Conservation (phyloP, 2,329 filamentous ascomycete genomes). For the Neofusicoccum ribis region DNA sequence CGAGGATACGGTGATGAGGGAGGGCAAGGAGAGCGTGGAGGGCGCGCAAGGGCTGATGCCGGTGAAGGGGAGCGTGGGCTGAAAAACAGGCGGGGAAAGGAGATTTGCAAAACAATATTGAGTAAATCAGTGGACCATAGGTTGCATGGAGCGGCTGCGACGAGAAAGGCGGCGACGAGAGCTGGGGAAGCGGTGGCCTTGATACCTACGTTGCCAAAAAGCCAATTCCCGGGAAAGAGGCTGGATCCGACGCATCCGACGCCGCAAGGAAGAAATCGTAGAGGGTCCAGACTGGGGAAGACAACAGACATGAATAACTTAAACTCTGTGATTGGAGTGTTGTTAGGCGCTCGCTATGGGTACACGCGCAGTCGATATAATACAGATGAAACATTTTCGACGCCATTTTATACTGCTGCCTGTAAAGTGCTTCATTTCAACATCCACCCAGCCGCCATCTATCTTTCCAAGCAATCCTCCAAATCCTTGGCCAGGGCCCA, state of each 20-base stretch:
- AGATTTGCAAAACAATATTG: background rate
- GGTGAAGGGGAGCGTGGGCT: constrained; percentile 3
- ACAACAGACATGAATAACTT: too few relatives aligned
- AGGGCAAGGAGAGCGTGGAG: constrained; percentile 48
- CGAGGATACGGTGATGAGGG: constrained; percentile 68
- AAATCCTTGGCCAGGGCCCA: background rate
- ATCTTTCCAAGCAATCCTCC: background rate
- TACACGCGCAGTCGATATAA: too few relatives aligned
- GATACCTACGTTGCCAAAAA: background rate
- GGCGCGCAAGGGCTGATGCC: constrained; percentile 54
- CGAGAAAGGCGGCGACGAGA: background rate
- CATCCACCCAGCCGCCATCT: too few relatives aligned
- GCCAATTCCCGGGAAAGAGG: background rate
- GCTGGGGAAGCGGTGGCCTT: background rate
- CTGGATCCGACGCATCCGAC: too few relatives aligned
- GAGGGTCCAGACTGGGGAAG: too few relatives aligned
- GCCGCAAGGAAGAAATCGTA: too few relatives aligned
- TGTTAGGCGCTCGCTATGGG: too few relatives aligned
- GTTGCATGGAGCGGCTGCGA: background rate
- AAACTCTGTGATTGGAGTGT: too few relatives aligned
- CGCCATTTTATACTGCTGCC: too few relatives aligned
- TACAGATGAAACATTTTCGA: too few relatives aligned
- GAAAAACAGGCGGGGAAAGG: background rate
- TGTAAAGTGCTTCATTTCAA: too few relatives aligned
- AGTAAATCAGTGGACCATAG: background rate